phyloP scores from a whole-genome alignment of 73 alveolate species.

The Loxodes magnus region DNA sequence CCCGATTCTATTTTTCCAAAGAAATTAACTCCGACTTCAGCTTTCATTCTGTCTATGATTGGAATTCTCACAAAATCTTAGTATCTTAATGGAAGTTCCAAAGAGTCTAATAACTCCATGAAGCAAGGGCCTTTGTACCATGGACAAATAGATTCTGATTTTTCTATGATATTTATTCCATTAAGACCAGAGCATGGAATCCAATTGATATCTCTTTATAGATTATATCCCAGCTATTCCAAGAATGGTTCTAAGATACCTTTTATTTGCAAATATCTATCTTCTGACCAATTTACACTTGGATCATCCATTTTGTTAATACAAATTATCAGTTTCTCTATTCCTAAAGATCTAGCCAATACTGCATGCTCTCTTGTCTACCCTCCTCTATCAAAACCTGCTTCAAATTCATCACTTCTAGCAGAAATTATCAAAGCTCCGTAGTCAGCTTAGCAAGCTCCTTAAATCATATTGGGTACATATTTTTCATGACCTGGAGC shows the following conservation, averaged over 20 bases:
- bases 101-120: constrained; percentile 76
- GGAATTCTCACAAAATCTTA: constrained; percentile 83
- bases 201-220: constrained; percentile 60
- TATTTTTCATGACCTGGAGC: constrained; percentile 99
- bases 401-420: constrained; percentile 96
- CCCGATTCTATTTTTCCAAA: constrained; percentile 43
- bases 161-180: constrained; percentile 85
- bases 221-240: constrained; percentile 67
- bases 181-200: constrained; percentile 95
- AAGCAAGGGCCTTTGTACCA: constrained; percentile 95
- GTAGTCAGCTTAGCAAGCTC: constrained; percentile 98
- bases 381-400: constrained; percentile 98
- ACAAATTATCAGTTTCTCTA: constrained; percentile 76
- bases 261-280: constrained; percentile 75
- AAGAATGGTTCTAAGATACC: constrained; percentile 55
- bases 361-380: constrained; percentile 96
- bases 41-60: constrained; percentile 31
- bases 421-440: constrained; percentile 88
- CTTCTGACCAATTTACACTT: constrained; percentile 92
- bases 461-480: constrained; percentile 96
- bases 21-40: constrained; percentile 10
- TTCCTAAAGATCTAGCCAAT: constrained; percentile 92
- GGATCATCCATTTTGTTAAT: constrained; percentile 99
- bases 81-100: constrained; percentile 78
- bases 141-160: constrained; percentile 47